Evolutionary conservation across 257 asterid species (phyloP).

Genomic region (Salvia rosmarinus): DNA sequence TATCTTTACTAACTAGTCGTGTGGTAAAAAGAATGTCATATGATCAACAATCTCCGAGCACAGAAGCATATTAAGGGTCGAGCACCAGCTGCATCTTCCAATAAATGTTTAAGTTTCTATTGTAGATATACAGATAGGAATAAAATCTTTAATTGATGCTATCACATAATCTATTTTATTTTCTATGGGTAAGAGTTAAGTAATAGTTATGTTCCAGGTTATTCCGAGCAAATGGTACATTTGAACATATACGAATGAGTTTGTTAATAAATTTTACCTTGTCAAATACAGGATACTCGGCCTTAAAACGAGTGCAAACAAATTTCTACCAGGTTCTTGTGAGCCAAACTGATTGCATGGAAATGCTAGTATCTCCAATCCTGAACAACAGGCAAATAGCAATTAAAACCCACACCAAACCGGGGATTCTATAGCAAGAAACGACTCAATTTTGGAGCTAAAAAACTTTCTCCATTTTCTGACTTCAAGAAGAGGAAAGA

Average conservation of each 20-base stretch:
- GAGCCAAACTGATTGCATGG: constrained; percentile 97
- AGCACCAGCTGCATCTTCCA: not conserved
- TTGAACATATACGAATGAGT: no score
- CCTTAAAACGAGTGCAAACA: constrained; percentile 92
- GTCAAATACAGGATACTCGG: constrained; percentile 84
- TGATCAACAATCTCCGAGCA: not conserved
- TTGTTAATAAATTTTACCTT: constrained; percentile 48
- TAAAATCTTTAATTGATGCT: not conserved
- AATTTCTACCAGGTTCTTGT: constrained; percentile 87
- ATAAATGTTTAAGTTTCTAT: not conserved
- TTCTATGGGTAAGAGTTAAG: not conserved
- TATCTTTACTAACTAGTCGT: not conserved
- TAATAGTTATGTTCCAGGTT: not conserved
- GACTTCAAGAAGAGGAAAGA: constrained; percentile 5
- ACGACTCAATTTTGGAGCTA: not conserved
- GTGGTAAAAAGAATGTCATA: not conserved
- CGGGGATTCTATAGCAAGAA: not conserved
- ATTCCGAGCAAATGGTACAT: not conserved
- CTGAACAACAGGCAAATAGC: constrained; percentile 34
- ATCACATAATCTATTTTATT: not conserved
- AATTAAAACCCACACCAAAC: not conserved
- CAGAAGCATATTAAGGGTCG: not conserved
- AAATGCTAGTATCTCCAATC: constrained; percentile 90
- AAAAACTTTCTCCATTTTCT: constrained; percentile 10
- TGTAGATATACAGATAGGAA: not conserved